Evolutionary conservation across 2,329 filamentous ascomycete genomes (phyloP), one percentile per base, ranked within the genome.

Genomic region (Ophiostoma australiae): DNA sequence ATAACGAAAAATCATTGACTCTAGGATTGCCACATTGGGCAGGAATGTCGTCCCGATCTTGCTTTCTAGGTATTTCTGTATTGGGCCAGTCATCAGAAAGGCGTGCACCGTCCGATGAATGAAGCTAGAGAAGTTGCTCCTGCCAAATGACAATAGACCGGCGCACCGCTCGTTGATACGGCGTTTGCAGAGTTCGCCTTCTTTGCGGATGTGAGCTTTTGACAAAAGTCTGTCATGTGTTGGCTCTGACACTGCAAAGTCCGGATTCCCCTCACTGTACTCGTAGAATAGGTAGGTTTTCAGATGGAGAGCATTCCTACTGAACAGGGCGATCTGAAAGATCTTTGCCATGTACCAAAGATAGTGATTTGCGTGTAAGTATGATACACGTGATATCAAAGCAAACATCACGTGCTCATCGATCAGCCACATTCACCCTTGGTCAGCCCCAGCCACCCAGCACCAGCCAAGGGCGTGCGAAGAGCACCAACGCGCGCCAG

Each of bases 401-500:
- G 15, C 1, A n/a, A 39, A n/a, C 6, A 8, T 63, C 58, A 63
- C 58, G 58, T 63, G 55, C 17, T 10, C 1, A 1, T 1, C 1
- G 7, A 7, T 63, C 31, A 66, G 61, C 61, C 61, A 66, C 61
- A 65, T 20, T 1, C 1, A 6, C 17, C 31, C 13, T 37, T 27
- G 2, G 27, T 63, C 27, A 63, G 52, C 44, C 58, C 27, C 58
- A 63, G 58, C 58, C 58, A 33, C 58, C 23, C 7, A 15, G 11
- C 58, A 15, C 6, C 27, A 7, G 17, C 6, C 27, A 35, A 63
- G 58, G 55, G 58, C 27, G 48, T 17, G 23, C 48, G 17, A 61
- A 27, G n/a, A 33, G 58, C 58, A 35, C 63, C 63, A 66, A 37
- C 35, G 20, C 63, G 63, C 63, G 63, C 33, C 63, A 70, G 65